Percentiles rank a stretch among this genome's conserved stretches.
phyloP scores from a whole-genome alignment of 2,329 filamentous ascomycete genomes.

The Trichoderma oligosporum region DNA sequence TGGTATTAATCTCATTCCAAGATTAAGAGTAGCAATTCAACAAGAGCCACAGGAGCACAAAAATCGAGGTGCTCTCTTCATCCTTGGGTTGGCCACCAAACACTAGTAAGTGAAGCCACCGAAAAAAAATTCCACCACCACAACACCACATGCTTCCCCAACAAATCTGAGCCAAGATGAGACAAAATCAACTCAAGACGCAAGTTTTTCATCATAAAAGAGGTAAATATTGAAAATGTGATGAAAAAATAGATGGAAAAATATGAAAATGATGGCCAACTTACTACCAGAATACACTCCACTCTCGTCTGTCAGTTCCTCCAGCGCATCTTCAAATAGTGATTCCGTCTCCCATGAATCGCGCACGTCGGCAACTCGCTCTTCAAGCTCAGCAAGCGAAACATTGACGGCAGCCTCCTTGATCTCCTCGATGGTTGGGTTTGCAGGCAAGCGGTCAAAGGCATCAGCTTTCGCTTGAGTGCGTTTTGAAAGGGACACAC shows the following conservation, averaged over 20 bases:
- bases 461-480: slow-evolving; percentile 35
- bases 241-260: background rate
- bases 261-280: slow-evolving; percentile 22
- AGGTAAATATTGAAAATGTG: no score
- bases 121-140: background rate
- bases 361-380: slow-evolving; percentile 48
- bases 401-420: slow-evolving; percentile 36
- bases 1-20: no score
- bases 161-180: background rate
- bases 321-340: slow-evolving; percentile 59
- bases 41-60: background rate
- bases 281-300: slow-evolving; percentile 45
- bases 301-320: slow-evolving; percentile 54
- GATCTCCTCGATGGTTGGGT: slow-evolving; percentile 36
- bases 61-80: background rate
- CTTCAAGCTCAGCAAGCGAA: slow-evolving; percentile 46
- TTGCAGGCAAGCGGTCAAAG: slow-evolving; percentile 34
- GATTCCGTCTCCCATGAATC: slow-evolving; percentile 63
- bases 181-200: background rate
- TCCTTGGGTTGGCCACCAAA: no score
- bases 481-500: slow-evolving; percentile 32
- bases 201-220: background rate
- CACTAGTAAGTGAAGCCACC: slow-evolving; percentile 4
- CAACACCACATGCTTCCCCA: background rate
- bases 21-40: background rate